phyloP scores from a whole-genome alignment of 306 rosid genomes.

The Luffa aegyptiaca region DNA sequence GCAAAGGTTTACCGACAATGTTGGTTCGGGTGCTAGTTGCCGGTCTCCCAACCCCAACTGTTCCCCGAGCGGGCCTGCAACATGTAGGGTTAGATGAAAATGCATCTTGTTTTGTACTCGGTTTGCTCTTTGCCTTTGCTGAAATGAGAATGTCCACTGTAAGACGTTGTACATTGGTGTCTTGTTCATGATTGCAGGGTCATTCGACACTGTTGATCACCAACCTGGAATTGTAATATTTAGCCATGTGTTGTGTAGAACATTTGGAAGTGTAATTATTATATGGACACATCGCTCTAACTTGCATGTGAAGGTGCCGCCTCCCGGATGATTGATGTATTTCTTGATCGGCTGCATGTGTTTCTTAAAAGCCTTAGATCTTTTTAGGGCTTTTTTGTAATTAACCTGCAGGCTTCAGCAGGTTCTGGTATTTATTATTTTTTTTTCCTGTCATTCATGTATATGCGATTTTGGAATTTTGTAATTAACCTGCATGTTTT shows the following conservation, averaged over 20 bases:
- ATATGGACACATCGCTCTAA: background rate
- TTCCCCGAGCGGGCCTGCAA: conserved; percentile 68
- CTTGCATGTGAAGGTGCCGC: background rate
- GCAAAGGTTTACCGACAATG: conserved; percentile 63
- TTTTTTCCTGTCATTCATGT: background rate
- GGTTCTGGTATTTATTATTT: background rate
- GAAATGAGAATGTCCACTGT: background rate
- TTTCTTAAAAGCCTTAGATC: background rate
- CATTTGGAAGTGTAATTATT: conserved; percentile 7
- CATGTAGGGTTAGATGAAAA: conserved; percentile 81
- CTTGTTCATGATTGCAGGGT: background rate
- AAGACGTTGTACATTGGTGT: conserved; percentile 1
- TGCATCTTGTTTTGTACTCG: conserved; percentile 8
- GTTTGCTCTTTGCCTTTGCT: background rate
- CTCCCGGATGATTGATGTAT: background rate
- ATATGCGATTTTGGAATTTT: background rate
- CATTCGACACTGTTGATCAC: background rate
- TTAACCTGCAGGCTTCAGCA: background rate
- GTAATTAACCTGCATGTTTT: background rate
- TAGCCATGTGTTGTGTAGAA: conserved; percentile 4
- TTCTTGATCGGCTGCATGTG: background rate
- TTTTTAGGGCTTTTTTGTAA: background rate
- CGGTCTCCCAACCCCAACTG: conserved; percentile 87
- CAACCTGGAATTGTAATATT: conserved; percentile 6
- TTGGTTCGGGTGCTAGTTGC: conserved; percentile 66